Evolutionary conservation across 1,284 basidiomycete species (phyloP), one percentile per base, ranked within the genome.

Genomic region (Apiotrichum porosum): DNA sequence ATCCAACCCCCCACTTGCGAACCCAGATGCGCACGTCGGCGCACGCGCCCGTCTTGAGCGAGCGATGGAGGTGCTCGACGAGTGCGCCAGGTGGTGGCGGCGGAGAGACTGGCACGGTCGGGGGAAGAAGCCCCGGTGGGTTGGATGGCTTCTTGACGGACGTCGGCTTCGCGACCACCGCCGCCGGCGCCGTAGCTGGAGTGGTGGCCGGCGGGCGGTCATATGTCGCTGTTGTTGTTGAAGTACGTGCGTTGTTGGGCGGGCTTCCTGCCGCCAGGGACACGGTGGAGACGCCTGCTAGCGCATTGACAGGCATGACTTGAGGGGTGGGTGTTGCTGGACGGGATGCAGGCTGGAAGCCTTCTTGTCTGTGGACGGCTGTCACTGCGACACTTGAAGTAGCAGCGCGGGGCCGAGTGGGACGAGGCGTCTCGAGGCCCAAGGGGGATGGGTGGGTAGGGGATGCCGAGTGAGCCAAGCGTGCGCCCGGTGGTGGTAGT

Each of bases 11-110:
- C 88, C 88, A 92, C 6, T 84, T 85, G 18, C 76, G 74, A 18
- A 91, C 79, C 45, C 79, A 76, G 46, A 93, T 75, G 36, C 82
- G 77, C 51, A 91, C 82, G 71, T 92, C 89, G 15, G 86, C 79
- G 2, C 87, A 87, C 50, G 78, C 79, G 19, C 80, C 81, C 46
- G 82, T 76, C 14, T 89, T 75, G 65, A 92, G 83, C 2, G 86
- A 81, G 42, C 75, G 65, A 68, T 88, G 88, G 23, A 91, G 76
- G 69, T 92, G 88, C 37, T 69, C 63, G 15, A 49, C 52, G 28
- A 71, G 58, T 9, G 57, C 40, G 2, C 57, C 42, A 4, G 47
- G 39, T 2, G 62, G 56, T 3, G 61, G 49, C 4, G 47, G 15
- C 2, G 61, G 62, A 1, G 52, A 52, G 36, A 68, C 51, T 3